Conservation (phyloP, 805 yeast genomes). For the Saccharomycopsis selenospora region DNA sequence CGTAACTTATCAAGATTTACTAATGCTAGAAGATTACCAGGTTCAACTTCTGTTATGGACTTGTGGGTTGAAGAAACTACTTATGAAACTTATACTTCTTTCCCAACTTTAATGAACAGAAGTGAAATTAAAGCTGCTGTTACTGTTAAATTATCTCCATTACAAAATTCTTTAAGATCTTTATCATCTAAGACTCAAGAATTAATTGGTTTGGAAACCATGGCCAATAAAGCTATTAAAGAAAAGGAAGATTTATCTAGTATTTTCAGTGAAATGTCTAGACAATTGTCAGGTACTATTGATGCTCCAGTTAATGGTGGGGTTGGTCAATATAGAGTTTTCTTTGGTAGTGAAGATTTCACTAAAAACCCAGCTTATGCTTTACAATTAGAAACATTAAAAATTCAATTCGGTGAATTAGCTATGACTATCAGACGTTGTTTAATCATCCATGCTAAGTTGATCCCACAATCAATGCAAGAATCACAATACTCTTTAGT, state of each 20-base stretch:
- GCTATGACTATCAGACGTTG: constrained; percentile 59
- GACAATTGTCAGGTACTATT: constrained; percentile 76
- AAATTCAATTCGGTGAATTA: constrained; percentile 56
- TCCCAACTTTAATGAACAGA: constrained; percentile 85
- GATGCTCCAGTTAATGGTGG: constrained; percentile 94
- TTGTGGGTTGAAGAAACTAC: constrained; percentile 87
- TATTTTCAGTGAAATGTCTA: constrained; percentile 55
- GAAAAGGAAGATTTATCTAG: constrained; percentile 43
- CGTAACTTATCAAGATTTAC: constrained; percentile 66
- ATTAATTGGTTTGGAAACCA: constrained; percentile 57
- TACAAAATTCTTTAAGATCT: constrained; percentile 71
- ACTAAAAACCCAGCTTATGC: constrained; percentile 25
- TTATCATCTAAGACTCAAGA: constrained; percentile 65
- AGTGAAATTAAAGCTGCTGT: constrained; percentile 52
- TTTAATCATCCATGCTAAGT: constrained; percentile 58
- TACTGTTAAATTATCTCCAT: constrained; percentile 63
- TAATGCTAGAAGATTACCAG: constrained; percentile 63
- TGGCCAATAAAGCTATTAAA: constrained; percentile 45
- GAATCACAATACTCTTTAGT: constrained; percentile 63
- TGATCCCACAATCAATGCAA: constrained; percentile 49
- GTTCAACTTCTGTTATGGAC: constrained; percentile 61
- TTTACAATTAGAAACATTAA: constrained; percentile 28
- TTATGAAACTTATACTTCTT: constrained; percentile 63
- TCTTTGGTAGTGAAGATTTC: constrained; percentile 39
- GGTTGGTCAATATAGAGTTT: constrained; percentile 71